Conservation (phyloP, 352 stramenopile species). For the Phytophthora cactorum region DNA sequence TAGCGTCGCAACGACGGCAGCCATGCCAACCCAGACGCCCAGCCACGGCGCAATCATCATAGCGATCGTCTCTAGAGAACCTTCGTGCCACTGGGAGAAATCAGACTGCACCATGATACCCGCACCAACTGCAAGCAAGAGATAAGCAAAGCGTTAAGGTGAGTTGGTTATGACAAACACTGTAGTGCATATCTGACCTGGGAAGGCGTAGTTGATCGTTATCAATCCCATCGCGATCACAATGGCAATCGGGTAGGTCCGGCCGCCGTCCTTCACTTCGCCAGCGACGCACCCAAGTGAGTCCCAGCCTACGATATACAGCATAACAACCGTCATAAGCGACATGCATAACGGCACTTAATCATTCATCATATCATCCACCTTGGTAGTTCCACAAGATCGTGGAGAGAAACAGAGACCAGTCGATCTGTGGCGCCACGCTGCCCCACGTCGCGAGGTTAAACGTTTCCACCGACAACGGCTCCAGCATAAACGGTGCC, state of each 20-base stretch:
- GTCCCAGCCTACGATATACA: constrained; percentile 60
- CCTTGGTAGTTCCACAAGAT: constrained; percentile 91
- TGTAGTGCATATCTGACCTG: constrained; percentile 32
- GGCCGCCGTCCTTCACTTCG: constrained; percentile 82
- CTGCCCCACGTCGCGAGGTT: constrained; percentile 78
- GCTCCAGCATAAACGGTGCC: constrained; percentile 80
- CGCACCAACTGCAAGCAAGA: constrained; percentile 50
- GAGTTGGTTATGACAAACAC: not conserved
- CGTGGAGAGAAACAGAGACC: constrained; percentile 86
- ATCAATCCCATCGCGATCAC: constrained; percentile 83
- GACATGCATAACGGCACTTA: not conserved
- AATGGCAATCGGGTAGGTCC: constrained; percentile 86
- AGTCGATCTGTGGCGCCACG: constrained; percentile 74
- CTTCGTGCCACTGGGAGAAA: constrained; percentile 74
- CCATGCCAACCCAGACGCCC: constrained; percentile 81
- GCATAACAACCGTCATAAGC: not conserved
- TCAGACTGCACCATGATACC: constrained; percentile 83
- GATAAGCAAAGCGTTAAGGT: not conserved
- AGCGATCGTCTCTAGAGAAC: constrained; percentile 77
- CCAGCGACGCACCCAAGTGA: constrained; percentile 85
- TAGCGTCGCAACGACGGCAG: constrained; percentile 78
- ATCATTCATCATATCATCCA: constrained; percentile 2
- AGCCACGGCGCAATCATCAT: constrained; percentile 78
- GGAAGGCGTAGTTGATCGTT: constrained; percentile 87
- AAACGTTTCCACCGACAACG: constrained; percentile 72